Evolutionary conservation across 768 basidiomycete species (phyloP), one percentile per base, ranked within the genome.

Genomic region (Suillus fuscotomentosus): DNA sequence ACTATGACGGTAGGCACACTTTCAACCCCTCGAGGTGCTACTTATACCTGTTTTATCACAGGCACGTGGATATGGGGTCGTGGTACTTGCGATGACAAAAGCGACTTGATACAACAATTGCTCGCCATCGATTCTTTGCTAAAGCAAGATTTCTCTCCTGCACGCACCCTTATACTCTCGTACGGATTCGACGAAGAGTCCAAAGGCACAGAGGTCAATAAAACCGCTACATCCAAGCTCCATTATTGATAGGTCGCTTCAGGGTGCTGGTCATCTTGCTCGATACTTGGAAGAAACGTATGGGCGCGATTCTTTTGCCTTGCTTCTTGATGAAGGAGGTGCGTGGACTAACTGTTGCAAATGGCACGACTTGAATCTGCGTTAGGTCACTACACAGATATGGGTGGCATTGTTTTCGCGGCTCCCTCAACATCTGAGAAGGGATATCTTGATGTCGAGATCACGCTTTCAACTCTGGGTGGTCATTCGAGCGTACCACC

Each of bases 321-420:
- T 95, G 67, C 74, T 96, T 48, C 81, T 97, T 20, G 95, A 97
- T 70, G 95, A 97, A 81, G 94, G 94, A 60, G 84, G 91, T 86
- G 72, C 67, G 78, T 77, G 8, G 10, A 42, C 57, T 13, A 42
- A 20, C 13, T 20, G 5, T 20, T 27, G 11, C 10, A 27, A 27
- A 20, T 42, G 11, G 17, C 57, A 13, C 41, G 8, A 42, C 17
- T 59, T 3, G 42, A 53, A 24, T 42, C 17, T 42, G 10, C 6
- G 5, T 61, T 20, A 65, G 66, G 8, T 60, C 22, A 20, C 24
- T 41, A 51, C 20, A 55, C n/a, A 13, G 54, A 67, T 24, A 54
- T 66, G 31, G 65, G 65, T 8, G 64, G 59, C 24, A n/a, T 62
- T 20, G 45, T 83, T 20, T 77, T 91, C 60, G 87, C 89, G 0